Evolutionary conservation across 192 early-diverging fungal genomes (phyloP).

Genomic region (Podila verticillata): DNA sequence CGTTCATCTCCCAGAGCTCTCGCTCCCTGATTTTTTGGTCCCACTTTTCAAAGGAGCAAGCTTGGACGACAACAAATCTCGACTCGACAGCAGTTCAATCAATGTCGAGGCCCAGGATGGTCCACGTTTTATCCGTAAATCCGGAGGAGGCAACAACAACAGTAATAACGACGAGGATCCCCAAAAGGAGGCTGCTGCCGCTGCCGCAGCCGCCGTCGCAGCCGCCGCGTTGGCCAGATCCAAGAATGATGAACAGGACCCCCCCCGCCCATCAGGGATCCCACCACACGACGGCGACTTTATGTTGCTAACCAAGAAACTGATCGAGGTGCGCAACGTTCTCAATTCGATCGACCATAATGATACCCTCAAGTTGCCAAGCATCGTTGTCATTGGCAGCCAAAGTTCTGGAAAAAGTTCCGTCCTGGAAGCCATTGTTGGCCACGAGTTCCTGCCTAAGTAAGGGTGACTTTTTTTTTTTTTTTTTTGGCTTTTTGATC

Average conservation of each 20-base stretch:
- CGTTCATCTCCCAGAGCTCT: slow-evolving; percentile 46
- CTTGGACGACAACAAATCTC: slow-evolving; percentile 47
- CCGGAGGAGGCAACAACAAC: slow-evolving; percentile 30
- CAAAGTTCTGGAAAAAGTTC: slow-evolving; percentile 91
- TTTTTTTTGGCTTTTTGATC: not conserved
- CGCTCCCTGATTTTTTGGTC: slow-evolving; percentile 39
- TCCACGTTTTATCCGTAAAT: slow-evolving; percentile 43
- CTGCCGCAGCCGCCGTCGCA: slow-evolving; percentile 56
- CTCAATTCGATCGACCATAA: slow-evolving; percentile 87
- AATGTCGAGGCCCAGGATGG: slow-evolving; percentile 28
- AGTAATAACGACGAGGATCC: slow-evolving; percentile 33
- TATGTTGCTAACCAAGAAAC: slow-evolving; percentile 89
- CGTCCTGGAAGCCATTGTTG: slow-evolving; percentile 88
- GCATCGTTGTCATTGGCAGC: slow-evolving; percentile 87
- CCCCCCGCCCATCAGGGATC: slow-evolving; percentile 54
- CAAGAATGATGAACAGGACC: slow-evolving; percentile 55
- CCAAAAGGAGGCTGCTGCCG: slow-evolving; percentile 21
- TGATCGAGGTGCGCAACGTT: slow-evolving; percentile 95
- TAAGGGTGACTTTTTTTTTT: slow-evolving; percentile 24
- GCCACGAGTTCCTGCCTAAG: slow-evolving; percentile 88
- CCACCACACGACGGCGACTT: slow-evolving; percentile 79
- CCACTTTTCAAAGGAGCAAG: slow-evolving; percentile 53
- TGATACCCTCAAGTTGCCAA: slow-evolving; percentile 84
- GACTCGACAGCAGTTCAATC: slow-evolving; percentile 1
- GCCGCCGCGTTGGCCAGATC: slow-evolving; percentile 47